Evolutionary conservation across 2,329 filamentous ascomycete species (phyloP).

Genomic region (Neocucurbitaria cava): DNA sequence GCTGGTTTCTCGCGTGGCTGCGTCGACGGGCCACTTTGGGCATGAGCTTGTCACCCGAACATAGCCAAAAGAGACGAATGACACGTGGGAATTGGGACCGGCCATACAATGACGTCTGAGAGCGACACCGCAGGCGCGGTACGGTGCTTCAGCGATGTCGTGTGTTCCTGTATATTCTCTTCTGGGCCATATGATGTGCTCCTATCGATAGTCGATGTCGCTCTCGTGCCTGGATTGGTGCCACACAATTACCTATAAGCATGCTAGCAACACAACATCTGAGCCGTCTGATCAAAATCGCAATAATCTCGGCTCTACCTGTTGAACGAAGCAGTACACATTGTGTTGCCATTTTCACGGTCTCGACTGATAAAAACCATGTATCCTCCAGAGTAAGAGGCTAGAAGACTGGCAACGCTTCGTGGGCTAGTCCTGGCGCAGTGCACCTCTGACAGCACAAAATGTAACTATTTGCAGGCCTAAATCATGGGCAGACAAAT

Average conservation of each 20-base stretch:
- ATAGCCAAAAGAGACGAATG: neutral
- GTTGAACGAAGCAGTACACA: neutral
- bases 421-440: neutral
- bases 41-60: neutral
- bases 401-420: neutral
- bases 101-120: neutral
- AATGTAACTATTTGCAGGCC: neutral
- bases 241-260: too few relatives aligned
- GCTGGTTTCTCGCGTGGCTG: slow-evolving; percentile 16
- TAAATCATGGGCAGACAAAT: neutral
- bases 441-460: neutral
- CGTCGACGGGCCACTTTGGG: neutral
- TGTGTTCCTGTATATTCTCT: neutral
- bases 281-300: neutral
- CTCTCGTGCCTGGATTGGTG: neutral
- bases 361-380: neutral
- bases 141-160: neutral
- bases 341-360: neutral
- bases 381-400: neutral
- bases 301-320: neutral
- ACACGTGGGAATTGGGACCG: neutral
- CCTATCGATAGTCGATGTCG: neutral
- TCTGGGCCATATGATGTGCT: neutral
- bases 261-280: neutral
- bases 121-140: neutral